Base-by-base conservation (phyloP, 352 stramenopile species). In the Phytophthora quininea region DNA sequence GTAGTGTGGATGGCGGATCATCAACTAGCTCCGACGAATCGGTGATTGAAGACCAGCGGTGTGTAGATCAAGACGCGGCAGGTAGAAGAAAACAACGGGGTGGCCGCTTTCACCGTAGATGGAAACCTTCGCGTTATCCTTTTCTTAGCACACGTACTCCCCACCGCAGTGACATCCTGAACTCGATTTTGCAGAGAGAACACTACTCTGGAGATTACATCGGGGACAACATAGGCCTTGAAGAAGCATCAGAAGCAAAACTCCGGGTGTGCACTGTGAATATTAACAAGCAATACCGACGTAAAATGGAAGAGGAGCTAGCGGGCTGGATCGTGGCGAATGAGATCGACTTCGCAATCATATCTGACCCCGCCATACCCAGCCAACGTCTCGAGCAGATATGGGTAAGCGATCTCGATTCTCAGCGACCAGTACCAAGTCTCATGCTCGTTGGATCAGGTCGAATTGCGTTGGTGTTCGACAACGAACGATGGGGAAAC, bases 161-260 rank as follows among this genome's bases (percentile, higher is more conserved):
- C 35, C 5, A 40, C 35, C 43, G 54, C 19, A 62, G 54, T 30
- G 37, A 14, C 2, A 9, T 54, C 10, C 54, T 62, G 1, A 1
- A 32, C 11, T 30, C 15, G 8, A 62, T 62, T 46, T 19, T 62
- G 3, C 12, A 47, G 14, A 6, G 54, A 29, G 54, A 53, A 12
- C 54, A 62, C 19, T 62, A 62, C 31, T 62, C 43, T 3, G 54
- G 42, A 3, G 54, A 61, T 24, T 61, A 61, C n/a, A 54, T 61
- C 31, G 29, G 54, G 4, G 43, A 54, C 19, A 33, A 46, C 38
- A 50, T 40, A 3, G 40, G 19, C 5, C 3, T 14, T 15, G 11
- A 4, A 6, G 3, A 35, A 3, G 3, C 10, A 24, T 6, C 4
- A 33, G 27, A 6, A 24, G 11, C 40, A 24, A 24, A 33, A 14